A percentile compares a stretch with the other conserved stretches of the same genome.
These are phyloP conservation scores for Pseudodiploospora longispora DNA, from an alignment of 2,329 filamentous ascomycete species.

Conservation along the genomic window DNA sequence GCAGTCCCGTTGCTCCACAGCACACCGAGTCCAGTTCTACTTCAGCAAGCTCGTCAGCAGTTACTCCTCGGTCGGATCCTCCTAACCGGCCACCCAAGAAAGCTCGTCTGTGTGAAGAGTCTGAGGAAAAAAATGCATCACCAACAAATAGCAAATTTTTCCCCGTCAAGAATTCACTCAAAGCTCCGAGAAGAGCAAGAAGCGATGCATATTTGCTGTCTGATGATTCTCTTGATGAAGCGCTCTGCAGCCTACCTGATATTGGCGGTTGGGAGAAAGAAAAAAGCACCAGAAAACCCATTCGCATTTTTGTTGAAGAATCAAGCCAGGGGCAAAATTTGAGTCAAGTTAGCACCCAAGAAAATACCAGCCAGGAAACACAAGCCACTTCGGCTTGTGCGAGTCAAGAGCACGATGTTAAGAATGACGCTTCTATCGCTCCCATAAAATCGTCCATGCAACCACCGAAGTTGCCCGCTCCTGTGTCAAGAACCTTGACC, in stretches of 20 bases:
- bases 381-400: conserved; percentile 7
- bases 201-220: conserved; percentile 41
- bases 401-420: conserved; percentile 16
- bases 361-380: conserved; percentile 8
- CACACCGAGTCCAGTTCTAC: conserved; percentile 10
- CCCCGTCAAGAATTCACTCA: conserved; percentile 20
- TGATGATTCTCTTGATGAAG: conserved; percentile 51
- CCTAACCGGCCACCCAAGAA: conserved; percentile 46
- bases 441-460: conserved; percentile 19
- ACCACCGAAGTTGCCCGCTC: conserved; percentile 17
- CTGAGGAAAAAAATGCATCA: conserved; percentile 22
- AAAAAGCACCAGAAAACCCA: conserved; percentile 26
- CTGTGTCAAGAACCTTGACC: conserved; percentile 14
- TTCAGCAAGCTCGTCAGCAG: conserved; percentile 6
- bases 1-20: conserved; percentile 13
- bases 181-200: conserved; percentile 21
- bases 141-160: conserved; percentile 49
- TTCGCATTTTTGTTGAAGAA: conserved; percentile 32
- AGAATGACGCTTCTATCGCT: conserved; percentile 14
- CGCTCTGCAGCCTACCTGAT: conserved; percentile 42
- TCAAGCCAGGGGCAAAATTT: background rate
- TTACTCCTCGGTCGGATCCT: conserved; percentile 14
- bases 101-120: conserved; percentile 44
- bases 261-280: conserved; percentile 38
- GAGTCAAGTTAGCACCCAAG: conserved; percentile 1